These are phyloP conservation scores for Anaeromyces robustus DNA, from an alignment of 192 early-diverging fungal genomes.

Conservation along the genomic window DNA sequence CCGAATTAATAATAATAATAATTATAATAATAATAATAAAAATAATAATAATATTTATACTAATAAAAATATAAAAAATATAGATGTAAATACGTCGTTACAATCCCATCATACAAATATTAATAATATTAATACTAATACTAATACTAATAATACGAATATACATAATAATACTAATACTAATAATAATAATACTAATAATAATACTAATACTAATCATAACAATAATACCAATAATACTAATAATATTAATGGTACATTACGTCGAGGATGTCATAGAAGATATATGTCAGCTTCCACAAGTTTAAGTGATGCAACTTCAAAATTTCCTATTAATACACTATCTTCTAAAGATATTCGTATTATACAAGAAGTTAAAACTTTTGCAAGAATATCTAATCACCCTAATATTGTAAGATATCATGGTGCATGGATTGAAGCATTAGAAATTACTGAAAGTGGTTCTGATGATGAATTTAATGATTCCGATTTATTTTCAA, in stretches of 20 bases:
- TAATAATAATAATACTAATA: not conserved
- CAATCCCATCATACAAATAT: not conserved
- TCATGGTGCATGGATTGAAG: slow-evolving; percentile 27
- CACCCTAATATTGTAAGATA: slow-evolving; percentile 28
- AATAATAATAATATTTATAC: not conserved
- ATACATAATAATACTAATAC: not conserved
- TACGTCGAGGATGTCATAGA: not conserved
- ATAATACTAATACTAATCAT: not conserved
- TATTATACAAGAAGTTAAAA: slow-evolving; percentile 25
- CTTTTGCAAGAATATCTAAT: slow-evolving; percentile 22
- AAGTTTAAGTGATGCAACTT: not conserved
- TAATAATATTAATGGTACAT: not conserved
- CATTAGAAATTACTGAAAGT: not conserved
- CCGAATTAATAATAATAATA: not conserved
- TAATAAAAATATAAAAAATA: not conserved
- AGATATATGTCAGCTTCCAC: not conserved
- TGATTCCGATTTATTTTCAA: not conserved
- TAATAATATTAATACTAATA: too few relatives aligned
- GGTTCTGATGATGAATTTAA: not conserved
- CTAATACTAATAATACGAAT: not conserved
- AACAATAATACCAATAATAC: not conserved
- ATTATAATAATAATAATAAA: not conserved
- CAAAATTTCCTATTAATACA: not conserved
- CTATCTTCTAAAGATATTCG: slow-evolving; percentile 13
- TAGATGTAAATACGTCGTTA: not conserved